Evolutionary conservation across 2,329 filamentous ascomycete species (phyloP), one percentile per base, ranked within the genome.

Genomic region (Ophiocordyceps robertsii): DNA sequence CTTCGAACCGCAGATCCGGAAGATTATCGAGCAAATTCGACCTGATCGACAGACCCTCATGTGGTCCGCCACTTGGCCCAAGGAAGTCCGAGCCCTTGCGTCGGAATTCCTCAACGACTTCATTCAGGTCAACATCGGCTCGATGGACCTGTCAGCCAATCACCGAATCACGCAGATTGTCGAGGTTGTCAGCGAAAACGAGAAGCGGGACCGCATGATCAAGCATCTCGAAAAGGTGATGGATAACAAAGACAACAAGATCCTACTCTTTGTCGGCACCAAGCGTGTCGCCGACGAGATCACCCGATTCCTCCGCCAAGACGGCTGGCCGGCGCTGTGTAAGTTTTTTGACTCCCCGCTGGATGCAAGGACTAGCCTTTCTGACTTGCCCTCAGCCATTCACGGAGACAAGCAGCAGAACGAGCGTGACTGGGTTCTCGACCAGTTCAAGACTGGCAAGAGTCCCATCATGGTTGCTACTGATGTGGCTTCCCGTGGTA

Each of bases 381-480:
- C 73, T 21, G 39, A 31, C 45, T 29, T 30, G 37, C 40, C 16
- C n/a, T 4, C 10, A 92, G 86, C 92, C 49, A 96, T 98, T 55
- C 92, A 98, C 73, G 92, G 92, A 61, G 92, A 96, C 72, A 96
- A 96, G 75, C 89, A 95, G 64, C 92, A 98, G 63, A 95, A 95
- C 67, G 92, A 98, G 73, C 89, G 92, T 72, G 92, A 96, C 67
- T 96, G 92, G 88, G 92, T 96, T 58, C 75, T 98, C 62, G 93
- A 96, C 67, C 90, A 96, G 67, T 98, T 98, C 80, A 98, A 96
- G 81, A 86, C 85, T 52, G 89, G 88, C 70, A 95, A 96, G 76
- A 95, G 88, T 72, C 92, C 92, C 63, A 94, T 98, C 80, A 95
- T 98, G 89, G 92, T 98, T 72, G 92, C 92, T 70, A 98, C 92